Base-by-base conservation (phyloP, 306 rosid species). In the Fragaria iinumae region DNA sequence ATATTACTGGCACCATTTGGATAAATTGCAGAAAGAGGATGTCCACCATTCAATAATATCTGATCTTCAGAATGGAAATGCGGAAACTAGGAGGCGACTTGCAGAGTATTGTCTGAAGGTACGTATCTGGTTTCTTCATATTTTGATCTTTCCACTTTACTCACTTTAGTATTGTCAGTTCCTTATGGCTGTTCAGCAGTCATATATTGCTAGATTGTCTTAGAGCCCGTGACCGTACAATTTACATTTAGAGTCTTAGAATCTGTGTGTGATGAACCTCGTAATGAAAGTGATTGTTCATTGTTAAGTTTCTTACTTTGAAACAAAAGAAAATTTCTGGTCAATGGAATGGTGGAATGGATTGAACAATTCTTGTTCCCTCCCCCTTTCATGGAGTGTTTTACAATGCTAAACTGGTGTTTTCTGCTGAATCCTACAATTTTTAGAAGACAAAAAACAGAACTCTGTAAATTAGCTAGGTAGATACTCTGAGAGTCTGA, bases 51-150 rank as follows among this genome's bases (percentile, higher is more conserved):
- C 98, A 66, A 95, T 95, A 74, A 95, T 95, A 82, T 85, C 98
- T 14, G 98, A 95, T 89, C 97, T 95, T 79, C 98, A 95, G 90
- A 95, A 95, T 77, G 98, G 98, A 76, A 95, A 84, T 80, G 90
- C 97, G 2, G 98, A 95, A 87, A 95, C 98, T 69, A 80, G 98
- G 86, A 88, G 98, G 83, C 98, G 97, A 53, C 91, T 95, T 74
- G 98, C 98, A 56, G 98, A 92, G 68, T 95, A 95, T 86, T 95
- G 98, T 80, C 89, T 95, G 77, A 95, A 95, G 96, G 98, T 95
- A 77, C 50, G 63, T 83, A 45, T 63, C 66, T 79, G 80, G 60
- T 76, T 75, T 77, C 60, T 45, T 83, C 55, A 83, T 16, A 71
- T 20, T 70, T 79, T 45, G 68, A 72, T 70, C 84, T 72, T 48